phyloP scores from a whole-genome alignment of 2,329 filamentous ascomycete species.

The Talaromyces sp. region DNA sequence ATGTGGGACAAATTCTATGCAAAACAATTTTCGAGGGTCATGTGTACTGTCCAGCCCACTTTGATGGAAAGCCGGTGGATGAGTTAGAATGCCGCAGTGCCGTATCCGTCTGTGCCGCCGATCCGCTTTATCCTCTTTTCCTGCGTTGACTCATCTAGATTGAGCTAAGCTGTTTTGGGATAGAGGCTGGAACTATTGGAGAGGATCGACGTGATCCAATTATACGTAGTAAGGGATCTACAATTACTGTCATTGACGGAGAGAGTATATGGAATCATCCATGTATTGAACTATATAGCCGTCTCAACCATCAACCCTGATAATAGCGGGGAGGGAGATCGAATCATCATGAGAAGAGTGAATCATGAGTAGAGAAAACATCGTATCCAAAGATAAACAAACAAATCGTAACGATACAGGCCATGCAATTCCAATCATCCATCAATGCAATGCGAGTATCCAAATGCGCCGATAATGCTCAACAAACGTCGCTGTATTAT shows the following conservation, averaged over 20 bases:
- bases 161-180: background rate
- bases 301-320: constrained; percentile 12
- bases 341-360: constrained; percentile 5
- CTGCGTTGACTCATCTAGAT: background rate
- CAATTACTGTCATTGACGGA: background rate
- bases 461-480: constrained; percentile 17
- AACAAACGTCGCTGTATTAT: background rate
- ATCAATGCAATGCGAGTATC: constrained; percentile 11
- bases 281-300: background rate
- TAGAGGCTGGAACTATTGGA: background rate
- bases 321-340: constrained; percentile 13
- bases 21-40: background rate
- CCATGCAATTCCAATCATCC: background rate
- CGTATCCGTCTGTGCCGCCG: background rate
- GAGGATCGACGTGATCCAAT: background rate
- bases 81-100: background rate
- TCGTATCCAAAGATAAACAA: background rate
- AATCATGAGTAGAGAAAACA: background rate
- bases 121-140: background rate
- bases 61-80: background rate
- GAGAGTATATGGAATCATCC: background rate
- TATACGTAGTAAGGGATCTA: background rate
- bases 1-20: no score
- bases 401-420: constrained; percentile 10
- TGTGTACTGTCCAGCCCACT: background rate